These are phyloP conservation scores for Xylaria sp. DNA, from an alignment of 2,329 filamentous ascomycete species.

Conservation along the genomic window DNA sequence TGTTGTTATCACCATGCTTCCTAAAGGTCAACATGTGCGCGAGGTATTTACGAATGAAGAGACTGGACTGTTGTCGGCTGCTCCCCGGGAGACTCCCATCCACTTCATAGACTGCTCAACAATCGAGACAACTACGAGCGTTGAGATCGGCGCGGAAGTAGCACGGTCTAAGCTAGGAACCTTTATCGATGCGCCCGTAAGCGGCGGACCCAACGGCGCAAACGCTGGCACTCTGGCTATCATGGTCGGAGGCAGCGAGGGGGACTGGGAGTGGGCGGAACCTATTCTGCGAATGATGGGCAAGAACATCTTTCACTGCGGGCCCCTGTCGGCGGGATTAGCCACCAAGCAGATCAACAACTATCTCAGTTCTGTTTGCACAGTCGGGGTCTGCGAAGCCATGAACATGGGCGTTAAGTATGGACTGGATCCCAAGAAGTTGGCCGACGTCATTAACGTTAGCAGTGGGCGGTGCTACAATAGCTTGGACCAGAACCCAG, in stretches of 20 bases:
- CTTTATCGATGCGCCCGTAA: constrained; percentile 32
- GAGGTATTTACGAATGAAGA: constrained; percentile 32
- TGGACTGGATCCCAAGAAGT: constrained; percentile 29
- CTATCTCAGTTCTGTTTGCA: constrained; percentile 32
- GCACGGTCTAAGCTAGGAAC: constrained; percentile 24
- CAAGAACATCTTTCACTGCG: constrained; percentile 31
- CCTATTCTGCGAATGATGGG: constrained; percentile 31
- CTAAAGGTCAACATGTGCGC: constrained; percentile 26
- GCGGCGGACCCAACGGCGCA: constrained; percentile 32
- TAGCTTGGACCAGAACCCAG: constrained; percentile 31
- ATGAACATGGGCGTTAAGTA: constrained; percentile 36
- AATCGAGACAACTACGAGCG: constrained; percentile 29
- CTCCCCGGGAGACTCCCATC: constrained; percentile 21
- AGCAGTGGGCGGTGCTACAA: constrained; percentile 34
- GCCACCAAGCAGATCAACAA: constrained; percentile 36
- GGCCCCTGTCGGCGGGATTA: constrained; percentile 23
- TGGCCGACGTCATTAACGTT: constrained; percentile 32
- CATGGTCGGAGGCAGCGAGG: constrained; percentile 32
- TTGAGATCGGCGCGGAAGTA: constrained; percentile 26
- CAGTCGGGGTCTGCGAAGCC: constrained; percentile 31
- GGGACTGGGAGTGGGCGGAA: constrained; percentile 27
- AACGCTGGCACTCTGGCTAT: constrained; percentile 26
- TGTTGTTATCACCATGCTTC: constrained; percentile 34
- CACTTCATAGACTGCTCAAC: constrained; percentile 36
- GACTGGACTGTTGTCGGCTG: constrained; percentile 26